Evolutionary conservation across 306 rosid genomes (phyloP).

Genomic region (Medicago ruthenica): DNA sequence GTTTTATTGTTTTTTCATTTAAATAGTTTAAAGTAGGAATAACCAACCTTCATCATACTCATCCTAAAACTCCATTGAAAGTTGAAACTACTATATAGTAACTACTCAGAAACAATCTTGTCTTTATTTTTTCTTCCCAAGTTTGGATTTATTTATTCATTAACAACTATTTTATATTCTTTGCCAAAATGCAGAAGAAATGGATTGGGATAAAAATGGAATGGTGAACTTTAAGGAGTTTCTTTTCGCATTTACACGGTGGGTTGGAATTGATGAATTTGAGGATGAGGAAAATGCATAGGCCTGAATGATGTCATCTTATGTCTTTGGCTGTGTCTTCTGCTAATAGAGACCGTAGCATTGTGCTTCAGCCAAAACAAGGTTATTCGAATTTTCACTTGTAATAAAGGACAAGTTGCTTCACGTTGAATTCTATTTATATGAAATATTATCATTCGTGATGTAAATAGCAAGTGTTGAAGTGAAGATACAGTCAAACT

Average conservation of each 20-base stretch:
- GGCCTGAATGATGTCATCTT: conserved; percentile 32
- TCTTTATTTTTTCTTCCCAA: background rate
- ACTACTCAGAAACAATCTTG: background rate
- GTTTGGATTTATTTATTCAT: conserved; percentile 10
- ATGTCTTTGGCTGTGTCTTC: background rate
- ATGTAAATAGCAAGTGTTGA: conserved; percentile 52
- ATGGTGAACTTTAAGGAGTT: conserved; percentile 98
- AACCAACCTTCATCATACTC: conserved; percentile 15
- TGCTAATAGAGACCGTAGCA: conserved; percentile 11
- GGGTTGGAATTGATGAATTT: conserved; percentile 93
- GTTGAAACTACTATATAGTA: background rate
- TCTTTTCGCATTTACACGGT: conserved; percentile 87
- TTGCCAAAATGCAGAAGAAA: conserved; percentile 74
- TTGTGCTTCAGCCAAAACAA: conserved; percentile 36
- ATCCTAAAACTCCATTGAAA: background rate
- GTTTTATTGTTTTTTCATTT: background rate
- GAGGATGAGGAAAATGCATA: conserved; percentile 73
- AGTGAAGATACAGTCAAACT: conserved; percentile 35
- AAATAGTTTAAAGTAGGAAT: background rate
- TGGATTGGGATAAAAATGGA: conserved; percentile 99
- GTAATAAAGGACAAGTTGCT: conserved; percentile 50
- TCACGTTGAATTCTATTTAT: conserved; percentile 32
- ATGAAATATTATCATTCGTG: conserved; percentile 37
- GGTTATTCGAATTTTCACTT: conserved; percentile 43
- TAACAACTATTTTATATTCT: background rate